phyloP scores from a whole-genome alignment of 768 basidiomycete species.

The Psilocybe cubensis region DNA sequence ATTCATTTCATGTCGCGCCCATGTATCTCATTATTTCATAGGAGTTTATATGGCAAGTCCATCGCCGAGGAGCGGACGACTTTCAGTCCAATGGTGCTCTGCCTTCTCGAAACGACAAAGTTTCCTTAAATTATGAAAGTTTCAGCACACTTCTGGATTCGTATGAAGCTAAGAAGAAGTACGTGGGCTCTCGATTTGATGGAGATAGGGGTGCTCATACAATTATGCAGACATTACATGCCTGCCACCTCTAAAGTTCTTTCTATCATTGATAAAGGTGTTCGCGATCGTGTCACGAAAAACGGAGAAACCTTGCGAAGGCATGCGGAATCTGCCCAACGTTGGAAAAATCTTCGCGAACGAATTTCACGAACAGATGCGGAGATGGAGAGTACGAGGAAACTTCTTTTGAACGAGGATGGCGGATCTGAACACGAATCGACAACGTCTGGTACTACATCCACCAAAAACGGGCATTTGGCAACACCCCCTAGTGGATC shows the following conservation, averaged over 20 bases:
- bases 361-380: constrained; percentile 79
- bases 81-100: constrained; percentile 44
- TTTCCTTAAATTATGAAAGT: constrained; percentile 58
- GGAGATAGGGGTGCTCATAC: constrained; percentile 14
- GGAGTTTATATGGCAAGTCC: constrained; percentile 89
- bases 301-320: constrained; percentile 93
- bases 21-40: constrained; percentile 27
- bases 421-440: constrained; percentile 65
- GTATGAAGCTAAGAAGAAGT: constrained; percentile 91
- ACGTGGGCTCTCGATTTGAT: constrained; percentile 24
- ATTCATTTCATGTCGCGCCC: constrained; percentile 4
- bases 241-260: constrained; percentile 93
- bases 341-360: constrained; percentile 82
- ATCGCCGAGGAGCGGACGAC: constrained; percentile 54
- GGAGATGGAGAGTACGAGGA: constrained; percentile 79
- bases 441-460: constrained; percentile 59
- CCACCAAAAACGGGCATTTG: constrained; percentile 62
- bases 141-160: constrained; percentile 72
- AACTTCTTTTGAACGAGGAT: constrained; percentile 56
- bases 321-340: constrained; percentile 85
- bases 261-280: constrained; percentile 92
- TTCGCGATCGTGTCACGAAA: constrained; percentile 91
- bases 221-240: constrained; percentile 77
- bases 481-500: constrained; percentile 63
- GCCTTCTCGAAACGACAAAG: constrained; percentile 52